Conservation (phyloP, 306 rosid genomes). For the Astragalus glycyphyllos region DNA sequence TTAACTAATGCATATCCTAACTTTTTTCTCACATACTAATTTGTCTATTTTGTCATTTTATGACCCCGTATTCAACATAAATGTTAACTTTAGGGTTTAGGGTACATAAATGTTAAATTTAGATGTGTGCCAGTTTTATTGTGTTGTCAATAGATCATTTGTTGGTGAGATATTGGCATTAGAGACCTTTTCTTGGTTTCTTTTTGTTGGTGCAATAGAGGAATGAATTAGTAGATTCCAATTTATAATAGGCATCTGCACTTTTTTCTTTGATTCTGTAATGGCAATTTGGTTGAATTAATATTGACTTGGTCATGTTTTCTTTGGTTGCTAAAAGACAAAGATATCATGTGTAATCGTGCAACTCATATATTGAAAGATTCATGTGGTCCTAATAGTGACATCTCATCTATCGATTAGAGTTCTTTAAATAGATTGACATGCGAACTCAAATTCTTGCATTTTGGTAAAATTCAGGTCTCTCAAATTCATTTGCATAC, state of each 20-base stretch:
- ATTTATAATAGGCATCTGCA: neutral
- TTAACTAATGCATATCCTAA: too few relatives aligned
- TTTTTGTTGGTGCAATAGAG: neutral
- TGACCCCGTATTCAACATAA: too few relatives aligned
- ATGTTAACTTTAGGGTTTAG: too few relatives aligned
- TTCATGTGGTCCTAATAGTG: slow-evolving; percentile 3
- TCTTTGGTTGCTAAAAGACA: slow-evolving; percentile 13
- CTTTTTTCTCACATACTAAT: too few relatives aligned
- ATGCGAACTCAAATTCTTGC: too few relatives aligned
- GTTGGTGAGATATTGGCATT: too few relatives aligned
- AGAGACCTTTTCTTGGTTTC: neutral
- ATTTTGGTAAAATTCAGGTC: too few relatives aligned
- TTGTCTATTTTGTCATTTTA: too few relatives aligned
- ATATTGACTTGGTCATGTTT: neutral
- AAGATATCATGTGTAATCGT: slow-evolving; percentile 1
- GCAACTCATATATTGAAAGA: slow-evolving; percentile 1
- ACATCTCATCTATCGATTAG: neutral
- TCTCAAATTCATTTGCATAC: too few relatives aligned
- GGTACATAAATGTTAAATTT: slow-evolving; percentile 16
- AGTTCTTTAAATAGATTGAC: slow-evolving; percentile 34
- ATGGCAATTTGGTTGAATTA: neutral
- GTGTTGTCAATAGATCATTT: neutral
- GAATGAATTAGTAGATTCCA: slow-evolving; percentile 17
- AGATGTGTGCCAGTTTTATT: slow-evolving; percentile 17
- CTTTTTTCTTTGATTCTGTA: neutral